Base-by-base conservation (phyloP, 768 basidiomycete genomes). In the Panus rudis region DNA sequence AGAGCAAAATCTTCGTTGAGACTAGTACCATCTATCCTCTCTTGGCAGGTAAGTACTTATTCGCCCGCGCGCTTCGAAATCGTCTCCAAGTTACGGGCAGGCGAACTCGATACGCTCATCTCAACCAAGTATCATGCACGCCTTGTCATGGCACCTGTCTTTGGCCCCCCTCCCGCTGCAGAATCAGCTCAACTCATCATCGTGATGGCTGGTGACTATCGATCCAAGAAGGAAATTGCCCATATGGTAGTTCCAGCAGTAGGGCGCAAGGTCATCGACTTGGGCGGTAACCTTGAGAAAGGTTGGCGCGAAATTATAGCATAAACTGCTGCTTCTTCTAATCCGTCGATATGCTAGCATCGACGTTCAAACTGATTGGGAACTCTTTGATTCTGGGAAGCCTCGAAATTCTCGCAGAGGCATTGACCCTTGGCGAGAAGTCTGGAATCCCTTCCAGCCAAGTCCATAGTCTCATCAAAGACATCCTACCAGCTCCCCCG, bases 201-300 rank as follows among this genome's bases (percentile, higher is more conserved):
- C 32, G 73, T 81, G 34, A 82, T 93, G 75, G 79, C 81, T 7
- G 91, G 92, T 4, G 83, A 91, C 57, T 73, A 76, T 53, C 79
- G 82, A 47, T 81, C 84, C 32, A 93, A 92, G 71, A 84, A 88
- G 56, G 77, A 84, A 55, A 75, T 84, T 6, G 79, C 80, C 1
- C 75, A 87, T 55, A 67, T 84, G n/a, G 69, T 90, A 22, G 79
- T 91, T 0, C 91, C 91, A 12, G 76, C 81, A 4, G 72, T 91
- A 35, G 92, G 81, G 16, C 69, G 76, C 48, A 91, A 87, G 58
- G 77, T 81, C 23, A 62, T 82, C 17, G 92, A 93, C 59, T 71
- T 94, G 10, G 92, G 92, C 20, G 81, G 76, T 20, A 90, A 93
- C 59, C 70, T 92, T 24, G 87, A 92, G 65, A 84, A 87, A 64